These are phyloP conservation scores for Planoprotostelium fungivorum DNA, from an alignment of 78 protist species.

Conservation along the genomic window DNA sequence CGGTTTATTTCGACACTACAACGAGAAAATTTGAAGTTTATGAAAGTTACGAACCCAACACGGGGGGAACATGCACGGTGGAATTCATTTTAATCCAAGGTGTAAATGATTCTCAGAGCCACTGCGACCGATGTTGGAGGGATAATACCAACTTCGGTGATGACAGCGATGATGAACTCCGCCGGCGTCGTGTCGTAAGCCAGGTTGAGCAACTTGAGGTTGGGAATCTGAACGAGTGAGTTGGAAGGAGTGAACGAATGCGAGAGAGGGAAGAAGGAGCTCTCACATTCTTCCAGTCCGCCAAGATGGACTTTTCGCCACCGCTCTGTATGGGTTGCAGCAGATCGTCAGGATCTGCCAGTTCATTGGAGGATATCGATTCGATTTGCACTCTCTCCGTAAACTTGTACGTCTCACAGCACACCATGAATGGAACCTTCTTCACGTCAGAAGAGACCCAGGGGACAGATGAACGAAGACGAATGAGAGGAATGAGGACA, in stretches of 20 bases:
- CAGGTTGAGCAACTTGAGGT: conserved; percentile 81
- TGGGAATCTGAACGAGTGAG: background rate
- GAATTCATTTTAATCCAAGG: background rate
- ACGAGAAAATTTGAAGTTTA: too few relatives aligned
- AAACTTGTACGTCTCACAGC: conserved; percentile 96
- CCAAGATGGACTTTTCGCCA: conserved; percentile 9
- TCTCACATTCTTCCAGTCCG: conserved; percentile 25
- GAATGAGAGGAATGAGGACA: too few relatives aligned
- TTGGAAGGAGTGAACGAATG: too few relatives aligned
- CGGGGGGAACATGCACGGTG: too few relatives aligned
- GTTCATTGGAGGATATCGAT: conserved; percentile 87
- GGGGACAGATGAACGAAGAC: background rate
- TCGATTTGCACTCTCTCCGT: conserved; percentile 85
- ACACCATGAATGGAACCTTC: conserved; percentile 84
- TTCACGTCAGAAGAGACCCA: background rate
- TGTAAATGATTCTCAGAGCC: conserved; percentile 57
- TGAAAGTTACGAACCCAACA: too few relatives aligned
- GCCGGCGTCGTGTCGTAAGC: conserved; percentile 94
- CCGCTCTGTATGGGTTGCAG: conserved; percentile 42
- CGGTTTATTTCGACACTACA: too few relatives aligned
- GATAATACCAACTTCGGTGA: conserved; percentile 91
- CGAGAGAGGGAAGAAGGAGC: background rate
- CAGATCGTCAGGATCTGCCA: conserved; percentile 71
- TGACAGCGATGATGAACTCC: conserved; percentile 80
- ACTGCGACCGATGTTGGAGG: conserved; percentile 96